phyloP scores from a whole-genome alignment of 176 grass and related monocot species.

The Rhynchospora breviuscula region DNA sequence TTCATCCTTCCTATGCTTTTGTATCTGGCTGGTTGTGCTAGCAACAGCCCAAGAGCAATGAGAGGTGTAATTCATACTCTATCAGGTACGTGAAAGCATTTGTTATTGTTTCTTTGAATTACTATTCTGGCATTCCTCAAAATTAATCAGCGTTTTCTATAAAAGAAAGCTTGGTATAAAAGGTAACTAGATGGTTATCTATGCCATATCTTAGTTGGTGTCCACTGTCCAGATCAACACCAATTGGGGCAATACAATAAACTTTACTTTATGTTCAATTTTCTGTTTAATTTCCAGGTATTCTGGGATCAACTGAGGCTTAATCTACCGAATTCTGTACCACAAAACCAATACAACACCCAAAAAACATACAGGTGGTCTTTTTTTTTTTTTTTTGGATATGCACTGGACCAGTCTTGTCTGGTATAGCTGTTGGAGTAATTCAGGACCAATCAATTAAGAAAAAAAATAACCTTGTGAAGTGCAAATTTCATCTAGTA shows the following conservation, averaged over 20 bases:
- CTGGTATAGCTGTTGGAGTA: neutral
- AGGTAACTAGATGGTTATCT: neutral
- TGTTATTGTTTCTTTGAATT: neutral
- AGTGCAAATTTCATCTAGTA: neutral
- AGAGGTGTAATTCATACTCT: neutral
- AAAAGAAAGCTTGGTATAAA: neutral
- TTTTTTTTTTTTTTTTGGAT: neutral
- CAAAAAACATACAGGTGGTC: neutral
- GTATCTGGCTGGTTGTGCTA: neutral
- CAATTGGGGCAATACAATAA: neutral
- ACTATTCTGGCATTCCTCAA: neutral
- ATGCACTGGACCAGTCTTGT: neutral
- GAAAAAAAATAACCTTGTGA: neutral
- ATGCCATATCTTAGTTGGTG: too few species aligned
- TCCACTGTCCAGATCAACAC: too few species aligned
- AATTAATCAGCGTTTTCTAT: neutral
- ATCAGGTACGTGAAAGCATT: neutral
- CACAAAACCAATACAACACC: neutral
- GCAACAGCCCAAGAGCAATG: neutral
- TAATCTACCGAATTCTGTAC: neutral
- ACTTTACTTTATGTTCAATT: neutral
- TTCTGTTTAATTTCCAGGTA: conserved; percentile 1
- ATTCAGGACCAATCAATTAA: neutral
- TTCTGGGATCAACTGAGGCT: neutral
- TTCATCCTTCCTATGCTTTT: neutral